Conservation (phyloP, 306 rosid genomes). For the Prunus davidiana region DNA sequence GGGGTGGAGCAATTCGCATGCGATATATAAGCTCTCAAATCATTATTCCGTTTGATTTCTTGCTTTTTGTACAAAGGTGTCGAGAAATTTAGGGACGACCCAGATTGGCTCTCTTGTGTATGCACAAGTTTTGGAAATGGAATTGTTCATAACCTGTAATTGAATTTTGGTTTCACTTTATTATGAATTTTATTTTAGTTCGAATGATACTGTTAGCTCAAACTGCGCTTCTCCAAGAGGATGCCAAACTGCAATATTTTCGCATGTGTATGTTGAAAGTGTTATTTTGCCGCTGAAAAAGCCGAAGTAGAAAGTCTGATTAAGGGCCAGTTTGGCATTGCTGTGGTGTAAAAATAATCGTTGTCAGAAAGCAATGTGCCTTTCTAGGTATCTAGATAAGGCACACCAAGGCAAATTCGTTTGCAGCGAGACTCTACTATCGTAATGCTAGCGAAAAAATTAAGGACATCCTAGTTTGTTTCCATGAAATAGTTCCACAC, state of each 20-base stretch:
- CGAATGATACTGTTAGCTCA: no score
- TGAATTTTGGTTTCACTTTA: background rate
- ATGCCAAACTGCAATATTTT: background rate
- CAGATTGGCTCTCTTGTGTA: background rate
- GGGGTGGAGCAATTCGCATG: background rate
- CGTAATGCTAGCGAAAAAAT: conserved; percentile 7
- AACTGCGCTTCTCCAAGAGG: no score
- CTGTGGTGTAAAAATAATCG: no score
- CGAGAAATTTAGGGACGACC: background rate
- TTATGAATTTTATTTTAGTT: background rate
- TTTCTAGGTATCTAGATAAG: conserved; percentile 36
- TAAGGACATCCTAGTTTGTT: conserved; percentile 5
- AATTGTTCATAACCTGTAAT: background rate
- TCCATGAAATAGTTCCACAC: background rate
- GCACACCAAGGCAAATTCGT: background rate
- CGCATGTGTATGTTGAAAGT: no score
- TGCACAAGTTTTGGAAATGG: background rate
- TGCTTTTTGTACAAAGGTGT: conserved; percentile 2
- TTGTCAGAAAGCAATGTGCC: conserved; percentile 46
- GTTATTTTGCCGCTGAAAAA: no score
- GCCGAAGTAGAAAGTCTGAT: no score
- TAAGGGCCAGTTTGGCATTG: no score
- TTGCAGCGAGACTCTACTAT: background rate
- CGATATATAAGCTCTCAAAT: background rate
- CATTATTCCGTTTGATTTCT: background rate